Evolutionary conservation across 1,139 yeast genomes (phyloP).

Genomic region (Arxiozyma telluris): DNA sequence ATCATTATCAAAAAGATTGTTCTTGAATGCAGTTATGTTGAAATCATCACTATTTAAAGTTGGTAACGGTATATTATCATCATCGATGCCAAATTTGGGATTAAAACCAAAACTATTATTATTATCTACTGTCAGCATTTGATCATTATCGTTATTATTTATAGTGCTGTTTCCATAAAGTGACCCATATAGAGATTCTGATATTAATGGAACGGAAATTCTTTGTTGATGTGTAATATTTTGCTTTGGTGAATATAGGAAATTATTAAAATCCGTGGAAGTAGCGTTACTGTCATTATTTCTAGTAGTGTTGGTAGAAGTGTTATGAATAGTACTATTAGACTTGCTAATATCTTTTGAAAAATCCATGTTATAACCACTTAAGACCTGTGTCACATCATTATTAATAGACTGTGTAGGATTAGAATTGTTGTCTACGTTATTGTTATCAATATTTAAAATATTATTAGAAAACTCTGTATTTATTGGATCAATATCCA

Average conservation of each 20-base stretch:
- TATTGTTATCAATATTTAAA: neutral
- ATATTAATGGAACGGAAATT: slow-evolving; percentile 20
- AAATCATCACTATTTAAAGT: slow-evolving; percentile 2
- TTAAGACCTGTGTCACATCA: slow-evolving; percentile 15
- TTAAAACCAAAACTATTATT: neutral
- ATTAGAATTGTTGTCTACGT: neutral
- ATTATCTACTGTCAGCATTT: neutral
- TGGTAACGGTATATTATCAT: neutral
- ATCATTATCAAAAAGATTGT: neutral
- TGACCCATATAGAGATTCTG: slow-evolving; percentile 15
- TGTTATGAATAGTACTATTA: slow-evolving; percentile 1
- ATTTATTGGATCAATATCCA: neutral
- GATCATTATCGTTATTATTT: neutral
- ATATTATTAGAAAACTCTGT: neutral
- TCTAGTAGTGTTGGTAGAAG: neutral
- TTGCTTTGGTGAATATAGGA: slow-evolving; percentile 4
- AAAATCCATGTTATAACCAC: slow-evolving; percentile 25
- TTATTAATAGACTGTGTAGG: neutral
- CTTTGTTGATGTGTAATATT: slow-evolving; percentile 7
- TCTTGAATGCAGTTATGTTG: neutral
- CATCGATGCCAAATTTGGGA: neutral
- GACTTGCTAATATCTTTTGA: neutral
- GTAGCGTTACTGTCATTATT: neutral
- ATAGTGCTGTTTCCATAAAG: slow-evolving; percentile 12
- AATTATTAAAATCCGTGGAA: neutral